A percentile compares a stretch with the other conserved stretches of the same genome.
Conservation (phyloP, 1,139 yeast genomes). For the Yarrowia galli region DNA sequence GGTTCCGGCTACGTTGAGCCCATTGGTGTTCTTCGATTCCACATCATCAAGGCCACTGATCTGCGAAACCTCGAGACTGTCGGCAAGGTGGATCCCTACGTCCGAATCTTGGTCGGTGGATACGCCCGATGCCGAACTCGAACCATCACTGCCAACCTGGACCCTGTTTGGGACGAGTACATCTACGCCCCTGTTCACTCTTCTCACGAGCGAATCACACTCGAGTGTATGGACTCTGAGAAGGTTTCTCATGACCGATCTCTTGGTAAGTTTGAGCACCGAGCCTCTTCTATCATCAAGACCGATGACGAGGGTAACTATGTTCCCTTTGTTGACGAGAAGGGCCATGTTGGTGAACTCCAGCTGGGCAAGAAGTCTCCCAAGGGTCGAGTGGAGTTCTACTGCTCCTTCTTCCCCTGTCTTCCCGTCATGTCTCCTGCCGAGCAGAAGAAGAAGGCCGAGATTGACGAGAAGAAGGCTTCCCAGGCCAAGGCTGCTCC, state of each 20-base stretch:
- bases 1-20: slow-evolving; percentile 88
- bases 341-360: slow-evolving; percentile 65
- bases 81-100: slow-evolving; percentile 93
- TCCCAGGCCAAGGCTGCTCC: slow-evolving; percentile 41
- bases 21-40: slow-evolving; percentile 85
- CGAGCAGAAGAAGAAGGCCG: slow-evolving; percentile 58
- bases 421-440: slow-evolving; percentile 76
- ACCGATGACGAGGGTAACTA: slow-evolving; percentile 73
- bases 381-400: slow-evolving; percentile 78
- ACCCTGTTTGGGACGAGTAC: slow-evolving; percentile 88
- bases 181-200: slow-evolving; percentile 82
- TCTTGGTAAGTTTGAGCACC: slow-evolving; percentile 79
- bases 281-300: slow-evolving; percentile 69
- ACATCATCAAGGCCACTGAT: slow-evolving; percentile 71
- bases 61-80: slow-evolving; percentile 84
- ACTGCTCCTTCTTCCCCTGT: slow-evolving; percentile 81
- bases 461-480: slow-evolving; percentile 45
- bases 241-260: slow-evolving; percentile 78
- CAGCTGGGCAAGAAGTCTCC: slow-evolving; percentile 74
- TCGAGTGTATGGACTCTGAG: slow-evolving; percentile 94
- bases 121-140: slow-evolving; percentile 78
- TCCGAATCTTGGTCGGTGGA: slow-evolving; percentile 79
- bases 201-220: slow-evolving; percentile 76
- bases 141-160: slow-evolving; percentile 68
- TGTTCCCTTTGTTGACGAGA: slow-evolving; percentile 64